phyloP scores from a whole-genome alignment of 2,329 filamentous ascomycete genomes.

The Beauveria pseudobassiana region DNA sequence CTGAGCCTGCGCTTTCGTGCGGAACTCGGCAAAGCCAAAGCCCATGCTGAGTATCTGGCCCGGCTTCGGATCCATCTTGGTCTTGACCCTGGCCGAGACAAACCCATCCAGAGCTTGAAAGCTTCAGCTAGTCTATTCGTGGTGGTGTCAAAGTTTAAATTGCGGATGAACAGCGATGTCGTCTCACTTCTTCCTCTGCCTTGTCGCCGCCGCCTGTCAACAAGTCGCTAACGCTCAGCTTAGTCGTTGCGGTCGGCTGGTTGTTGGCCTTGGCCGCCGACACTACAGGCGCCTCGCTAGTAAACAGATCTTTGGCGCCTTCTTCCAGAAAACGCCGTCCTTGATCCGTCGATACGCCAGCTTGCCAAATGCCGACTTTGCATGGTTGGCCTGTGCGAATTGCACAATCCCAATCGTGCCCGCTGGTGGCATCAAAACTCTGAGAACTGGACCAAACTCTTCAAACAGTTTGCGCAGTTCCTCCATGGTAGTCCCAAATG shows the following conservation, averaged over 20 bases:
- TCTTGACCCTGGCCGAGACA: constrained; percentile 83
- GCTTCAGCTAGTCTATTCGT: constrained; percentile 66
- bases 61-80: constrained; percentile 82
- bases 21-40: constrained; percentile 91
- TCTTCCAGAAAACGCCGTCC: constrained; percentile 94
- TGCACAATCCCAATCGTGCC: constrained; percentile 93
- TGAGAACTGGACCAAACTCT: constrained; percentile 72
- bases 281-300: constrained; percentile 17
- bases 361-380: constrained; percentile 73
- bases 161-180: constrained; percentile 85
- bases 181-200: constrained; percentile 48
- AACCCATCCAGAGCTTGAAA: constrained; percentile 83
- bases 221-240: constrained; percentile 61
- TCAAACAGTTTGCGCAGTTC: constrained; percentile 78
- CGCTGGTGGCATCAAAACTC: constrained; percentile 83
- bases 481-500: constrained; percentile 70
- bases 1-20: constrained; percentile 66
- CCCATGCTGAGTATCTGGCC: constrained; percentile 91
- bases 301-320: constrained; percentile 78
- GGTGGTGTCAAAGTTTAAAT: constrained; percentile 86
- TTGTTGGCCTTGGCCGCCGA: constrained; percentile 23
- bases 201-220: constrained; percentile 47
- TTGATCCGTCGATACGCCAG: constrained; percentile 87
- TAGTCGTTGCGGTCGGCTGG: constrained; percentile 41
- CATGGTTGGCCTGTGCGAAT: constrained; percentile 71